Conservation (phyloP, 2,329 filamentous ascomycete genomes). For the Paecilomyces sp. region DNA sequence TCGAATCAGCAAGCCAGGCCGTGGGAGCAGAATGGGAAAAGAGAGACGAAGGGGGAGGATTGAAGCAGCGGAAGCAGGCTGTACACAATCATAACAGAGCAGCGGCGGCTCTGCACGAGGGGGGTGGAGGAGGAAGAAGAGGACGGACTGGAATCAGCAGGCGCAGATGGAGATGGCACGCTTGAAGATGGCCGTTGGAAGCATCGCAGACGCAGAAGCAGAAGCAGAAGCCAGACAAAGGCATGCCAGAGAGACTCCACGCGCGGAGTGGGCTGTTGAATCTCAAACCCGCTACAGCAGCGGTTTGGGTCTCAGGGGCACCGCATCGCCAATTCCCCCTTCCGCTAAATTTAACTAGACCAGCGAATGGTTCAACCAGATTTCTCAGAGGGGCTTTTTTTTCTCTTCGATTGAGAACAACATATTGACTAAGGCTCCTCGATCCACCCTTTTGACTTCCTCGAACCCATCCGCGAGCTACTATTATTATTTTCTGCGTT, state of each 20-base stretch:
- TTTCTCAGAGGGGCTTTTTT: background rate
- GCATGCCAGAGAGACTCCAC: background rate
- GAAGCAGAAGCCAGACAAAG: background rate
- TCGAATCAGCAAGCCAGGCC: conserved; percentile 7
- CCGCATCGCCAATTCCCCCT: background rate
- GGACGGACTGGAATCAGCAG: too few relatives aligned
- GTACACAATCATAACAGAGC: background rate
- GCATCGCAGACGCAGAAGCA: background rate
- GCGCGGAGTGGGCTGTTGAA: background rate
- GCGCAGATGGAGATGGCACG: background rate
- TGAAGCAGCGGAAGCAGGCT: background rate
- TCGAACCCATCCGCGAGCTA: too few relatives aligned
- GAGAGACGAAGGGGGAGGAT: background rate
- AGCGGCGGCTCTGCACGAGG: background rate
- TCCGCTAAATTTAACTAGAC: background rate
- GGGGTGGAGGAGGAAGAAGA: background rate
- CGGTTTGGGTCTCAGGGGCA: background rate
- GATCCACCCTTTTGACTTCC: too few relatives aligned
- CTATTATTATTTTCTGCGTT: too few relatives aligned
- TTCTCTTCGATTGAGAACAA: background rate
- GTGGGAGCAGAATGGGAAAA: background rate
- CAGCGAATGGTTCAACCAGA: background rate
- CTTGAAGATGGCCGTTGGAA: background rate
- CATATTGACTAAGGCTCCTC: too few relatives aligned
- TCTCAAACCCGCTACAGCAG: background rate